These are phyloP conservation scores for Plicaturopsis crispa DNA, from an alignment of 768 basidiomycete species.

Conservation along the genomic window DNA sequence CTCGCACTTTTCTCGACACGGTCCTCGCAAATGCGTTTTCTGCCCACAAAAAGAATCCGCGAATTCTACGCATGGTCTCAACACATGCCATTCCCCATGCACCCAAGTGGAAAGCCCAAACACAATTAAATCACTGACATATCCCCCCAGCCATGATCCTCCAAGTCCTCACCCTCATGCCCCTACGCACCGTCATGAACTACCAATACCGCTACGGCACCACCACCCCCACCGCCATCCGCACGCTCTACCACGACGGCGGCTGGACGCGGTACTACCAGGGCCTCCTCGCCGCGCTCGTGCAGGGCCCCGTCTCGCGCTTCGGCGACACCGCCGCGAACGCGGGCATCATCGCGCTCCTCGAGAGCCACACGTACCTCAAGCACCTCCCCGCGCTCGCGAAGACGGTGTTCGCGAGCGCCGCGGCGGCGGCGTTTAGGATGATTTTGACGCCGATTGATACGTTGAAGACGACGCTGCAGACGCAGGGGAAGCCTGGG, in stretches of 20 bases:
- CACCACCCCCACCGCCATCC: slow-evolving; percentile 53
- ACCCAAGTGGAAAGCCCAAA: too few species aligned
- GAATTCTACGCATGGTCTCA: too few species aligned
- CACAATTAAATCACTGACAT: slow-evolving; percentile 5
- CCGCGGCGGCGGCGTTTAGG: slow-evolving; percentile 77
- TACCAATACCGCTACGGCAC: slow-evolving; percentile 92
- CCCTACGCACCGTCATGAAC: slow-evolving; percentile 96
- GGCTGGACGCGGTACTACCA: slow-evolving; percentile 84
- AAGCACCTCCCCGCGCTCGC: slow-evolving; percentile 50
- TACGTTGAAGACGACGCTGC: slow-evolving; percentile 92
- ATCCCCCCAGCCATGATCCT: slow-evolving; percentile 73
- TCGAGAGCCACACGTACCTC: slow-evolving; percentile 71
- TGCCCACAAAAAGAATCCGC: too few species aligned
- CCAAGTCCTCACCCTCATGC: slow-evolving; percentile 90
- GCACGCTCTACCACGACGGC: slow-evolving; percentile 69
- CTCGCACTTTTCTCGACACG: too few species aligned
- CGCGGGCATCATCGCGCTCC: slow-evolving; percentile 80
- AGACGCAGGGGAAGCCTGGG: slow-evolving; percentile 78
- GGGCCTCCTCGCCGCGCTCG: slow-evolving; percentile 75
- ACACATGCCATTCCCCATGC: too few species aligned
- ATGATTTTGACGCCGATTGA: slow-evolving; percentile 93
- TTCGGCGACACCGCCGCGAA: slow-evolving; percentile 97
- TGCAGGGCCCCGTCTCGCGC: slow-evolving; percentile 79
- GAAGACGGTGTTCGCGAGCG: slow-evolving; percentile 74
- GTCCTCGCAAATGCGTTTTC: too few species aligned